Evolutionary conservation across 2,329 filamentous ascomycete species (phyloP).

Genomic region (Fusarium veterinarium): DNA sequence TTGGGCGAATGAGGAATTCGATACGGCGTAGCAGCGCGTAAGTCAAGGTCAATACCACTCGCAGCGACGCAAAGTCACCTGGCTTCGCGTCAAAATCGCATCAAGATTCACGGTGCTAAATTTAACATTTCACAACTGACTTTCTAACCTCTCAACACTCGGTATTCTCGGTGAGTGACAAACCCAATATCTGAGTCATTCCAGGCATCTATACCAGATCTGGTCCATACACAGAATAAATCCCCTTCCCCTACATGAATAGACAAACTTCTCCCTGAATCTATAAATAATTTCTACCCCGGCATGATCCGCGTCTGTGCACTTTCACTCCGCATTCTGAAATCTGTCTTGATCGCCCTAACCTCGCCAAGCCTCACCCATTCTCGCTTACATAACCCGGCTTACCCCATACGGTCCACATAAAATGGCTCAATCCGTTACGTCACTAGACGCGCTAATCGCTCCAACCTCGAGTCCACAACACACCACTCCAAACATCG

Average conservation of each 20-base stretch:
- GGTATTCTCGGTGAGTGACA: not conserved
- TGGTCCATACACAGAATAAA: no score
- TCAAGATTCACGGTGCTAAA: not conserved
- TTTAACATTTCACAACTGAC: not conserved
- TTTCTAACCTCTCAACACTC: no score
- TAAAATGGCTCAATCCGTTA: slow-evolving; percentile 20
- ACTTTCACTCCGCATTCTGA: not conserved
- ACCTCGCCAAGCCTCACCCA: not conserved
- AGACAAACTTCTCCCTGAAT: not conserved
- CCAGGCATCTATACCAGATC: not conserved
- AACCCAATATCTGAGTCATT: not conserved
- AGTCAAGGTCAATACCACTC: not conserved
- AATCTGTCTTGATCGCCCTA: not conserved
- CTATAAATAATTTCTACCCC: not conserved
- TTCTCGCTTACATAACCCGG: slow-evolving; percentile 21
- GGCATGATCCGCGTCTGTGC: not conserved
- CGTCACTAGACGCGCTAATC: slow-evolving; percentile 15
- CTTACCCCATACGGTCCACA: slow-evolving; percentile 26
- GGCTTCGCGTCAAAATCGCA: not conserved
- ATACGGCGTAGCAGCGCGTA: not conserved
- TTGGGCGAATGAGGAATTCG: rapidly evolving
- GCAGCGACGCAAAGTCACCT: not conserved
- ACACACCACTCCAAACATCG: slow-evolving; percentile 13
- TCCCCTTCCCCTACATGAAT: no score
- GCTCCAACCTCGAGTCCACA: slow-evolving; percentile 8